Percentiles rank a stretch among this genome's conserved stretches.
These are phyloP conservation scores for Trichoderma sp. DNA, from an alignment of 2,329 filamentous ascomycete species.

Conservation along the genomic window DNA sequence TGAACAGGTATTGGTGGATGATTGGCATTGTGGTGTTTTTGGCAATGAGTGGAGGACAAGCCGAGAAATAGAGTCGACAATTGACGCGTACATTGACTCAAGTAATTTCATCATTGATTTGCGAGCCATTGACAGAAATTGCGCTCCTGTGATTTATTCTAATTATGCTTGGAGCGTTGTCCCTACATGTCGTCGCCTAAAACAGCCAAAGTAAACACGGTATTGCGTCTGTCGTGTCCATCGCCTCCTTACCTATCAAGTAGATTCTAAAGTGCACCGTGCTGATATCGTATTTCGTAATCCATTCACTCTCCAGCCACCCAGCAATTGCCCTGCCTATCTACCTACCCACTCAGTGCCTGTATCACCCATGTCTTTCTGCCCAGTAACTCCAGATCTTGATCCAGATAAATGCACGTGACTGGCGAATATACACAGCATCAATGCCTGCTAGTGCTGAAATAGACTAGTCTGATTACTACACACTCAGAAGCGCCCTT, in stretches of 20 bases:
- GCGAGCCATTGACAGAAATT: background rate
- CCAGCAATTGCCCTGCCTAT: background rate
- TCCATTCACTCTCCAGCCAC: background rate
- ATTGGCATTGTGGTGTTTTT: slow-evolving; percentile 59
- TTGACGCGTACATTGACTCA: background rate
- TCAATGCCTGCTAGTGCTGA: background rate
- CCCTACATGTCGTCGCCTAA: background rate
- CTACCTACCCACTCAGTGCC: background rate
- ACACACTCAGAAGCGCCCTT: slow-evolving; percentile 33
- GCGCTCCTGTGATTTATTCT: no score
- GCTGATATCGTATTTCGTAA: no score
- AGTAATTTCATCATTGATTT: background rate
- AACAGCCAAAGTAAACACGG: background rate
- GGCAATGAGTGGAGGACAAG: slow-evolving; percentile 57
- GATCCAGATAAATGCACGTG: slow-evolving; percentile 7
- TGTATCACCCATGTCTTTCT: background rate
- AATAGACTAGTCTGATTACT: slow-evolving; percentile 41
- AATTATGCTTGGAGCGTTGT: background rate
- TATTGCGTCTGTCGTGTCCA: background rate
- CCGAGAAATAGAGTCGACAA: slow-evolving; percentile 51
- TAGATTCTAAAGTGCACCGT: background rate
- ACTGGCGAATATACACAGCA: background rate
- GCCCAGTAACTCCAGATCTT: background rate
- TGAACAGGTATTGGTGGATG: slow-evolving; percentile 67
- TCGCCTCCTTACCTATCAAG: background rate